These are phyloP conservation scores for Bassia scoparia DNA, from an alignment of 148 eudicot genomes.

Conservation along the genomic window DNA sequence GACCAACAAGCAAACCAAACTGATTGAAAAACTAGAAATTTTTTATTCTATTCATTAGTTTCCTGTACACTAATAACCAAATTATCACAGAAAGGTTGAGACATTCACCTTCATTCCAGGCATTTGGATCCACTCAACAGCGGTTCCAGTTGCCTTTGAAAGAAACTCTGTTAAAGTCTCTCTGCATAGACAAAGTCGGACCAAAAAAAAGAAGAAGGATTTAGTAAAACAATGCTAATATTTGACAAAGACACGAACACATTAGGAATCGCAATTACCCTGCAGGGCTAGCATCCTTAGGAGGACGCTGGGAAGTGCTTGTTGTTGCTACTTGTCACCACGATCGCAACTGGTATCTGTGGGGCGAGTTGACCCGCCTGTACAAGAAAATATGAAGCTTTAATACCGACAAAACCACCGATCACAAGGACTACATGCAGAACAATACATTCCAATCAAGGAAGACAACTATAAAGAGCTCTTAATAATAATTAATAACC, in stretches of 20 bases:
- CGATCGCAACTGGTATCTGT: slow-evolving; percentile 47
- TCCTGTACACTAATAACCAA: background rate
- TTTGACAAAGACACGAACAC: background rate
- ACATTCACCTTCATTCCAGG: slow-evolving; percentile 50
- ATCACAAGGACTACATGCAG: background rate
- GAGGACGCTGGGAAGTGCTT: slow-evolving; percentile 36
- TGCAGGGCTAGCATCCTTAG: slow-evolving; percentile 34
- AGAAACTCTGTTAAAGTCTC: slow-evolving; percentile 55
- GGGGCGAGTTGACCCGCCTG: slow-evolving; percentile 34
- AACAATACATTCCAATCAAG: background rate
- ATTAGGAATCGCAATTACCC: slow-evolving; percentile 25
- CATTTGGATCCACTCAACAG: slow-evolving; percentile 57
- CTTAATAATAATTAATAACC: background rate
- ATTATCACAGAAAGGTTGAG: background rate
- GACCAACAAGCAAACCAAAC: background rate
- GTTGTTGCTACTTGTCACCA: slow-evolving; percentile 45
- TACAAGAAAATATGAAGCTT: slow-evolving; percentile 11
- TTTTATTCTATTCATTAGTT: background rate
- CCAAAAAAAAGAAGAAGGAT: background rate
- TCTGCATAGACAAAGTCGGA: slow-evolving; percentile 50
- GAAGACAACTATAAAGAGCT: no score
- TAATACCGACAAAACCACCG: background rate
- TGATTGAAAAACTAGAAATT: background rate
- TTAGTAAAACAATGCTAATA: background rate
- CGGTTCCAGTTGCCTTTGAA: slow-evolving; percentile 63